Conservation (phyloP, 306 rosid species). For the Neltuma alba region DNA sequence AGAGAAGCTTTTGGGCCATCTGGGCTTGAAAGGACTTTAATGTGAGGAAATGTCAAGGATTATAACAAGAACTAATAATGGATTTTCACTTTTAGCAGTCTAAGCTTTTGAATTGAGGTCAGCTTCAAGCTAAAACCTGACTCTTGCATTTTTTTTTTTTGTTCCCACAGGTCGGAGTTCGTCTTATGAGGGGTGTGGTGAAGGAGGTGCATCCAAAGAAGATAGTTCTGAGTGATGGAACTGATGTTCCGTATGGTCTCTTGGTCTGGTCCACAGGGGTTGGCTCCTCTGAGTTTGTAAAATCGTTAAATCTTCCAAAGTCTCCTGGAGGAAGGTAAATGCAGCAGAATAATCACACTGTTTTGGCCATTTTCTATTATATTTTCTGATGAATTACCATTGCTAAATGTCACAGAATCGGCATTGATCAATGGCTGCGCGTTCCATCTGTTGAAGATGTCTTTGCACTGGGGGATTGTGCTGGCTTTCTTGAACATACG, state of each 20-base stretch:
- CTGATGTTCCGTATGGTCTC: slow-evolving; percentile 91
- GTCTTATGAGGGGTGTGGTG: slow-evolving; percentile 72
- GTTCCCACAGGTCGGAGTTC: slow-evolving; percentile 68
- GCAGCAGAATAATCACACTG: slow-evolving; percentile 50
- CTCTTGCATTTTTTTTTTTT: slow-evolving; percentile 9
- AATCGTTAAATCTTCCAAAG: slow-evolving; percentile 70
- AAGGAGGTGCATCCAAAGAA: slow-evolving; percentile 79
- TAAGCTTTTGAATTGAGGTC: slow-evolving; percentile 13
- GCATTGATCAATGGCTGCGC: slow-evolving; percentile 84
- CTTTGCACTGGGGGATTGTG: slow-evolving; percentile 93
- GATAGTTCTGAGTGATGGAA: slow-evolving; percentile 77
- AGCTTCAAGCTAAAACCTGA: slow-evolving; percentile 16
- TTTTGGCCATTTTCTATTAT: neutral
- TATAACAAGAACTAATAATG: neutral
- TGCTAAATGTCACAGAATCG: slow-evolving; percentile 61
- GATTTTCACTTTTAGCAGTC: neutral
- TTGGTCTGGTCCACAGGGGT: slow-evolving; percentile 98
- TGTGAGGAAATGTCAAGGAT: neutral
- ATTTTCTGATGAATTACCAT: neutral
- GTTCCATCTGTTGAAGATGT: slow-evolving; percentile 90
- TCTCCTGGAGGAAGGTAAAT: slow-evolving; percentile 87
- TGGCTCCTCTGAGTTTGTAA: slow-evolving; percentile 85
- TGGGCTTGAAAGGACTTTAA: neutral
- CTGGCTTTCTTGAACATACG: slow-evolving; percentile 91
- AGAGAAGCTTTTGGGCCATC: neutral